These are phyloP conservation scores for Yamadazyma aaseri DNA, from an alignment of 1,139 yeast species.

Conservation along the genomic window DNA sequence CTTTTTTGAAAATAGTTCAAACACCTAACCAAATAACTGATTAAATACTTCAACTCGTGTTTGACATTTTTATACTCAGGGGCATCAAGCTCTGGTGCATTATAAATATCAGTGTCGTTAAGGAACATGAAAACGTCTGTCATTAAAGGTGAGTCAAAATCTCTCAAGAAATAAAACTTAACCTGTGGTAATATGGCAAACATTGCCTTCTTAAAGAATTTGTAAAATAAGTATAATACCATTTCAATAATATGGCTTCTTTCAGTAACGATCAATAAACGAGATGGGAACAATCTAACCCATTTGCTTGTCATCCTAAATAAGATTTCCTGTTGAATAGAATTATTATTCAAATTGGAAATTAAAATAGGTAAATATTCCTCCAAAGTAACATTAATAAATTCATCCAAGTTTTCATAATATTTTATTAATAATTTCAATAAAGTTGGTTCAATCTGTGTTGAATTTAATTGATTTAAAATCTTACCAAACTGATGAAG, in stretches of 20 bases:
- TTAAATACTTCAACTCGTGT: slow-evolving; percentile 23
- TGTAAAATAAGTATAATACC: slow-evolving; percentile 34
- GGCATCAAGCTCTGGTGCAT: slow-evolving; percentile 18
- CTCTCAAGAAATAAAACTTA: slow-evolving; percentile 40
- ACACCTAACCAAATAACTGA: slow-evolving; percentile 36
- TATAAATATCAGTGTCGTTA: slow-evolving; percentile 28
- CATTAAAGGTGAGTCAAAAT: slow-evolving; percentile 45
- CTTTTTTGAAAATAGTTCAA: slow-evolving; percentile 25
- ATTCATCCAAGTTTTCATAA: slow-evolving; percentile 25
- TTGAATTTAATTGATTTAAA: slow-evolving; percentile 6
- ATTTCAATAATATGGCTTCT: slow-evolving; percentile 32
- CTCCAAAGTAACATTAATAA: slow-evolving; percentile 24
- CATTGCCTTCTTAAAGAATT: slow-evolving; percentile 34
- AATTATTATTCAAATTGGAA: slow-evolving; percentile 24
- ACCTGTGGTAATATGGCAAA: slow-evolving; percentile 43
- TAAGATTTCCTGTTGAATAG: slow-evolving; percentile 34
- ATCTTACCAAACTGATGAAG: slow-evolving; percentile 23
- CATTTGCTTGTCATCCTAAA: slow-evolving; percentile 40
- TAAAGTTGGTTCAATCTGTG: slow-evolving; percentile 4
- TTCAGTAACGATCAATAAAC: slow-evolving; percentile 22
- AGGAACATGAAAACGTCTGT: slow-evolving; percentile 33
- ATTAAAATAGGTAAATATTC: slow-evolving; percentile 30
- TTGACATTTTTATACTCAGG: slow-evolving; percentile 10
- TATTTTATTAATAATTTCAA: slow-evolving; percentile 20
- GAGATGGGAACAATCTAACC: slow-evolving; percentile 38